Evolutionary conservation across 2,329 filamentous ascomycete species (phyloP).

Genomic region (Colletotrichum liriopes): DNA sequence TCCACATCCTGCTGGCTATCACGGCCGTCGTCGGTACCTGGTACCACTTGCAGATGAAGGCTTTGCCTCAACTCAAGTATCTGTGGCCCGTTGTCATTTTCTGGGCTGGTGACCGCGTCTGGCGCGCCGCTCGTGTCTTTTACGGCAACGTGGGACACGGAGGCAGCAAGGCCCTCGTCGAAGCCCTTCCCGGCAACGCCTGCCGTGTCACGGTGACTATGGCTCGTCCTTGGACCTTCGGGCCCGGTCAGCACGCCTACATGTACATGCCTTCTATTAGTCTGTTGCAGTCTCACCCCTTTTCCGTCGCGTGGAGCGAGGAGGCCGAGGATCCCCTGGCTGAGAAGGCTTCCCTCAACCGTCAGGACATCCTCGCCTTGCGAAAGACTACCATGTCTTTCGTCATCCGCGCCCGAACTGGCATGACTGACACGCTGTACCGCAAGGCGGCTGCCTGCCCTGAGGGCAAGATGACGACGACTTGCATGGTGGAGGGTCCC

Average conservation of each 20-base stretch:
- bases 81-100: constrained; percentile 75
- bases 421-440: constrained; percentile 80
- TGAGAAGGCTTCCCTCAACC: constrained; percentile 73
- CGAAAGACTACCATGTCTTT: constrained; percentile 79
- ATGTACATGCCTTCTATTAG: constrained; percentile 83
- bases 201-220: constrained; percentile 81
- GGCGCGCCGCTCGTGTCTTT: constrained; percentile 72
- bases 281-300: constrained; percentile 83
- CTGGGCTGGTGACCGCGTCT: constrained; percentile 76
- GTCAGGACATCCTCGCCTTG: constrained; percentile 72
- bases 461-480: constrained; percentile 74
- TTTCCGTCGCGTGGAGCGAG: constrained; percentile 85
- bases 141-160: constrained; percentile 78
- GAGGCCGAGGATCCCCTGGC: constrained; percentile 67
- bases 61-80: constrained; percentile 71
- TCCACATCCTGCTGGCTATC: constrained; percentile 78
- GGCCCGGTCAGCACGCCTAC: constrained; percentile 84
- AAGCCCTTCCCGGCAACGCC: constrained; percentile 83
- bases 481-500: constrained; percentile 81
- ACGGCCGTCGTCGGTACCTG: constrained; percentile 75
- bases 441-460: constrained; percentile 75
- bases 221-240: constrained; percentile 83
- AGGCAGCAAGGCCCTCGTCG: constrained; percentile 78
- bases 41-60: constrained; percentile 74
- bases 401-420: constrained; percentile 80